phyloP scores from a whole-genome alignment of 2,329 filamentous ascomycete species.

The Penicillium sp. region DNA sequence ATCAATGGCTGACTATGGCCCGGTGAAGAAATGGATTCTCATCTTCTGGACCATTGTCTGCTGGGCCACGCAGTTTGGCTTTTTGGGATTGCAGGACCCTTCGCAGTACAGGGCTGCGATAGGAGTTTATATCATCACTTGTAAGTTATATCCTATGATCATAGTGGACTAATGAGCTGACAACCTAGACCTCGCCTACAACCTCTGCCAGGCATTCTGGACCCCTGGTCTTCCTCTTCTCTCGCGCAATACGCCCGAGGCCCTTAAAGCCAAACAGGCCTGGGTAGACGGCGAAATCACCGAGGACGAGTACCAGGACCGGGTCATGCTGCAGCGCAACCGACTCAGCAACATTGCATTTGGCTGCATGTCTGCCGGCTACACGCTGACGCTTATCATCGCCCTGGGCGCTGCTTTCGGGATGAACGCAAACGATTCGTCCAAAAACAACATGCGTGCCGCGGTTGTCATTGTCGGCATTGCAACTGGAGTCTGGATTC shows the following conservation, averaged over 20 bases:
- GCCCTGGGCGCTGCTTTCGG: not conserved
- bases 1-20: slow-evolving; percentile 1
- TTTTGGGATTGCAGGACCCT: not conserved
- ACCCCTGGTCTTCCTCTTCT: slow-evolving; percentile 3
- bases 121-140: not conserved
- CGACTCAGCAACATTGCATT: not conserved
- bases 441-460: not conserved
- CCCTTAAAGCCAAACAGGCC: not conserved
- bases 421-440: not conserved
- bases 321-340: slow-evolving; percentile 5
- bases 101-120: slow-evolving; percentile 2
- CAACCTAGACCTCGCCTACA: not conserved
- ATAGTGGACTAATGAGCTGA: no score
- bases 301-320: not conserved
- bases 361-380: not conserved
- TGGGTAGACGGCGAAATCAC: not conserved
- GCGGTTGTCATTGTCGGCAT: slow-evolving; percentile 2
- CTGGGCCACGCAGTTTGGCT: slow-evolving; percentile 2
- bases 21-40: not conserved
- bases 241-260: not conserved
- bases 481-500: slow-evolving; percentile 1
- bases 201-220: slow-evolving; percentile 5
- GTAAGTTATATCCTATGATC: not conserved
- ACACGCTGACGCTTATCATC: slow-evolving; percentile 4
- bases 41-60: slow-evolving; percentile 4